Conservation (phyloP, 768 basidiomycete genomes). For the Auricularia auricula-judae region DNA sequence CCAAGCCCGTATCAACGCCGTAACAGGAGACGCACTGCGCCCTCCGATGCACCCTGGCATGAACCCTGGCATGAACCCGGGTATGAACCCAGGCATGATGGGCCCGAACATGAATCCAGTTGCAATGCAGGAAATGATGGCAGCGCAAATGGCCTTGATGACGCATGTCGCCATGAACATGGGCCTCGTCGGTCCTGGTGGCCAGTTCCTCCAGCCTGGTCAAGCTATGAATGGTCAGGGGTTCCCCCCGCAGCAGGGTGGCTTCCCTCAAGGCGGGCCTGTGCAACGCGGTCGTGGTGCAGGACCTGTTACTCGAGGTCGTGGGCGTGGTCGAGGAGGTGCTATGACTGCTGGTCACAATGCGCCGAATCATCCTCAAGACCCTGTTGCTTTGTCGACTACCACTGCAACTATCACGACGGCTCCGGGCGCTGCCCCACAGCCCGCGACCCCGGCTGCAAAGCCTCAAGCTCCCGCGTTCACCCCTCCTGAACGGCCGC, state of each 20-base stretch:
- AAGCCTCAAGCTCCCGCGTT: constrained; percentile 1
- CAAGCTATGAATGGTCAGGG: neutral
- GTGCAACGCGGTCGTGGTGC: constrained; percentile 10
- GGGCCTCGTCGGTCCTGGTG: constrained; percentile 54
- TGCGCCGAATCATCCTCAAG: too few relatives aligned
- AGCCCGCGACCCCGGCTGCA: neutral
- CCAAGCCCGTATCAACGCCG: constrained; percentile 69
- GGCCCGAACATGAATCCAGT: constrained; percentile 53
- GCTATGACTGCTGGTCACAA: neutral
- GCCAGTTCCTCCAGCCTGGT: neutral
- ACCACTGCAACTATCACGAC: constrained; percentile 23
- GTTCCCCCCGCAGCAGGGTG: constrained; percentile 16
- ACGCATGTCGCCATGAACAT: constrained; percentile 81
- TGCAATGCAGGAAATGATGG: constrained; percentile 81
- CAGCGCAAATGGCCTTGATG: constrained; percentile 89
- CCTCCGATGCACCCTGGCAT: constrained; percentile 24
- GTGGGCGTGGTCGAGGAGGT: neutral
- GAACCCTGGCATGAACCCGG: neutral
- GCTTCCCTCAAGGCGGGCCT: constrained; percentile 52
- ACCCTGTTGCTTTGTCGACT: constrained; percentile 3
- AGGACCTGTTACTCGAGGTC: neutral
- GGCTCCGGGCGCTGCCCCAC: constrained; percentile 41
- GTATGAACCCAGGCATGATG: constrained; percentile 24
- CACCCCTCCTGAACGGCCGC: constrained; percentile 46
- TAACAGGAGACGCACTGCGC: constrained; percentile 36